Base-by-base conservation (phyloP, 768 basidiomycete species). In the Pilatotrama ljubarskyi region DNA sequence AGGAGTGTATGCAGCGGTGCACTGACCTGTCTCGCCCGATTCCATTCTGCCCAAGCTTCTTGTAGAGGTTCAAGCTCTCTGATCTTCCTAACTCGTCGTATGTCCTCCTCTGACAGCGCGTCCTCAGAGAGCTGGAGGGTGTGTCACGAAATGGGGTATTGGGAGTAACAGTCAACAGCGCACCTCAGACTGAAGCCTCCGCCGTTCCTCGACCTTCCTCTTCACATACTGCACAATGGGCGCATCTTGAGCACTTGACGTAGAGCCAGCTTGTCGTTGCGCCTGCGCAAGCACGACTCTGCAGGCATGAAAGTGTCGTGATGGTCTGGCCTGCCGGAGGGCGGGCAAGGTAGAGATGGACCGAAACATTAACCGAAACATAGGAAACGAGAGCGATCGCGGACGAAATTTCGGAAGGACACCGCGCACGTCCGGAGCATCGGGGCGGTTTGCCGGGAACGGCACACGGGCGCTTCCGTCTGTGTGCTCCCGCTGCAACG, bases 51-150 rank as follows among this genome's bases (percentile, higher is more conserved):
- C 91, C 92, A 95, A 10, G 86, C 87, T 11, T 77, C 71, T 37
- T 83, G 79, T 3, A 95, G 74, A 2, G 84, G 79, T 64, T 91
- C 88, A 13, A 87, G 71, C 56, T 92, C 88, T 63, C 88, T 89
- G 43, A 88, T 71, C 24, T 82, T 78, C 62, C 85, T 86, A 1
- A 88, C 79, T 10, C 78, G 74, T 10, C 75, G 71, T 53, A 91
- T 82, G 63, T 88, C 85, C 43, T 83, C 83, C 9, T 59, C 50
- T 15, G 80, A 78, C 3, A 82, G 79, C 72, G 82, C 76, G 51
- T 79, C 75, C 10, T 82, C 80, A 3, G 84, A 80, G 22, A 86
- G 71, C 85, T 87, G n/a, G n/a, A n/a, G n/a, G n/a, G n/a, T n/a
- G n/a, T 26, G 17, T 1, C 5, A 42, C n/a, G 10, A 42, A 13